Evolutionary conservation across 2,329 filamentous ascomycete genomes (phyloP).

Genomic region (Hypomyces perniciosus): DNA sequence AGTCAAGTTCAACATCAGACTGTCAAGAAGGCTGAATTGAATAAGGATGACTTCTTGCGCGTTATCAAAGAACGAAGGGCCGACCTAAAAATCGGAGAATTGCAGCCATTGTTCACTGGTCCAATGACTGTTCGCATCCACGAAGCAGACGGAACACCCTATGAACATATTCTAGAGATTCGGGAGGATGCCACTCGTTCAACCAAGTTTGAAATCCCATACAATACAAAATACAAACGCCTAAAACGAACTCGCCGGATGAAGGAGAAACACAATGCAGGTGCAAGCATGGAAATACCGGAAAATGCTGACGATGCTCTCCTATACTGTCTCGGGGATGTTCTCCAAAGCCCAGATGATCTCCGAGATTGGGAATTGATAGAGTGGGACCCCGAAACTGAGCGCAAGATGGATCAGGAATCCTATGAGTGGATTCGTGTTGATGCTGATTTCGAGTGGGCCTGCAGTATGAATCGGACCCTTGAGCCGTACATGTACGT

Average conservation of each 20-base stretch:
- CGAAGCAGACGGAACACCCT: conserved; percentile 95
- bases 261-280: conserved; percentile 61
- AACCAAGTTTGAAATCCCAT: conserved; percentile 85
- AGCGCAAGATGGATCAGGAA: conserved; percentile 87
- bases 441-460: conserved; percentile 98
- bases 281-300: conserved; percentile 54
- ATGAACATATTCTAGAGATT: conserved; percentile 96
- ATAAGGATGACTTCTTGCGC: conserved; percentile 72
- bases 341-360: conserved; percentile 77
- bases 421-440: conserved; percentile 98
- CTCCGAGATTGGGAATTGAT: conserved; percentile 74
- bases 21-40: conserved; percentile 43
- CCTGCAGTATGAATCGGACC: conserved; percentile 72
- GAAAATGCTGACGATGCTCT: conserved; percentile 71
- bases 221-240: conserved; percentile 98
- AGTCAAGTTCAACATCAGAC: conserved; percentile 61
- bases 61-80: conserved; percentile 75
- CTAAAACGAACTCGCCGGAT: conserved; percentile 81
- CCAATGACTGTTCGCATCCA: conserved; percentile 98
- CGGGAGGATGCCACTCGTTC: conserved; percentile 72
- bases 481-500: conserved; percentile 98
- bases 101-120: conserved; percentile 81
- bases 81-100: conserved; percentile 60
- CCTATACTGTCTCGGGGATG: conserved; percentile 87
- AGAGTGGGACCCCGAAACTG: conserved; percentile 86